phyloP scores from a whole-genome alignment of 139 green algal species.

The Mesotaenium endlicherianum region DNA sequence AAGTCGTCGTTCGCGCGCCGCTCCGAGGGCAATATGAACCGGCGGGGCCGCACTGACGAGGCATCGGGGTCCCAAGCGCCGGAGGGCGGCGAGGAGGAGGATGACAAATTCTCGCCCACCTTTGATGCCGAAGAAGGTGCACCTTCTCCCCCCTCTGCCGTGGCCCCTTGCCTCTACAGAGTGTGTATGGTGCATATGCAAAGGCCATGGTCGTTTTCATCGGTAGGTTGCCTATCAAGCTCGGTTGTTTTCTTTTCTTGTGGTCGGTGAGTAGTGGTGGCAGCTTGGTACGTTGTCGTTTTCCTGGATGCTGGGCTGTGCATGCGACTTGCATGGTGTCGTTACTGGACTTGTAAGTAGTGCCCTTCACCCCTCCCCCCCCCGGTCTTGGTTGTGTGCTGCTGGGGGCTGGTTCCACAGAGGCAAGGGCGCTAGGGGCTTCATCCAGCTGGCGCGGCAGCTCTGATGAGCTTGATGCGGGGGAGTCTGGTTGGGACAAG shows the following conservation, averaged over 20 bases:
- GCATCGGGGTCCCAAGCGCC: not conserved
- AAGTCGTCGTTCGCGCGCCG: constrained; percentile 1
- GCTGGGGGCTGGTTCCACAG: not conserved
- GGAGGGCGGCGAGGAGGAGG: constrained; percentile 5
- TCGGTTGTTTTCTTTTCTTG: constrained; percentile 1
- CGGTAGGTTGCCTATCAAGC: too few species aligned
- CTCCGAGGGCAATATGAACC: constrained; percentile 4
- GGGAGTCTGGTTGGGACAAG: constrained; percentile 4
- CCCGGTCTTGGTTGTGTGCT: not conserved
- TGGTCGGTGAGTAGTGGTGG: not conserved
- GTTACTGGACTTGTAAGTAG: not conserved
- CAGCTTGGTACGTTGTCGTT: not conserved
- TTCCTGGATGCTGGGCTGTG: not conserved
- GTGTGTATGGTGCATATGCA: too few species aligned
- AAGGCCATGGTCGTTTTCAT: too few species aligned
- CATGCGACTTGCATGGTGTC: not conserved
- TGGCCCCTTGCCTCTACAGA: too few species aligned
- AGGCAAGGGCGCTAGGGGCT: not conserved
- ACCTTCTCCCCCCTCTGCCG: not conserved
- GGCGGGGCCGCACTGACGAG: not conserved
- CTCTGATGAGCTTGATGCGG: not conserved
- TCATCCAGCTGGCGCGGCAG: not conserved
- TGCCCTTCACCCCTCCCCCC: not conserved
- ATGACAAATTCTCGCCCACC: not conserved
- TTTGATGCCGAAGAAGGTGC: not conserved